Evolutionary conservation across 2,329 filamentous ascomycete genomes (phyloP), one percentile per base, ranked within the genome.

Genomic region (Microsporum ferrugineum): DNA sequence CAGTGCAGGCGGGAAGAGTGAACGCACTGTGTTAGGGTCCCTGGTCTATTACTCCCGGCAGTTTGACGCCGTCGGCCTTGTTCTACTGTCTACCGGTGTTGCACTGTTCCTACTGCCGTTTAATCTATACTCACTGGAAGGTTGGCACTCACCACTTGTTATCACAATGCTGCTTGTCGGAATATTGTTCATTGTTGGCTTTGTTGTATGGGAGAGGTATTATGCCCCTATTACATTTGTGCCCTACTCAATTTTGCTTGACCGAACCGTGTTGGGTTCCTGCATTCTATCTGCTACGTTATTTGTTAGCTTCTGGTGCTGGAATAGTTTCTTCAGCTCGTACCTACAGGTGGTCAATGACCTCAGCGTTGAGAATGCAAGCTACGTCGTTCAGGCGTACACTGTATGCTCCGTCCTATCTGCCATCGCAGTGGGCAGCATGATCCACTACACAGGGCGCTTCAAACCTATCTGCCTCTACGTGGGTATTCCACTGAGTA

Each of bases 111-210:
- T 73, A 0, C 64, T 71, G 6, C 68, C 71, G 0, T 67, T 73
- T 36, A 70, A 64, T 31, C 66, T 66, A 14, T 64, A 61, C n/a
- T 47, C 61, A 7, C 38, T 61, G 10, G 62, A 66, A 23, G 60
- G 66, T 29, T 71, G 68, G 65, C 61, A 62, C 6, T 63, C 63
- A 1, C 64, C 64, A 1, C 65, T 64, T 38, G 68, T 71, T 36
- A 75, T 82, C 58, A 71, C 71, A 27, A 78, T 83, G 70, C 66
- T 76, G 3, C 75, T 83, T 8, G 67, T 85, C n/a, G 84, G 85
- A 0, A 70, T 78, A 23, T 63, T 80, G 0, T 76, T 81, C 5
- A 71, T 87, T 0, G 68, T 82, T 2, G 65, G 70, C 8, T 86
- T 86, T 62, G 77, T 68, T 3, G 47, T 80, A 1, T 84, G 78